Evolutionary conservation across 805 yeast genomes (phyloP).

Genomic region (Candida ficus): DNA sequence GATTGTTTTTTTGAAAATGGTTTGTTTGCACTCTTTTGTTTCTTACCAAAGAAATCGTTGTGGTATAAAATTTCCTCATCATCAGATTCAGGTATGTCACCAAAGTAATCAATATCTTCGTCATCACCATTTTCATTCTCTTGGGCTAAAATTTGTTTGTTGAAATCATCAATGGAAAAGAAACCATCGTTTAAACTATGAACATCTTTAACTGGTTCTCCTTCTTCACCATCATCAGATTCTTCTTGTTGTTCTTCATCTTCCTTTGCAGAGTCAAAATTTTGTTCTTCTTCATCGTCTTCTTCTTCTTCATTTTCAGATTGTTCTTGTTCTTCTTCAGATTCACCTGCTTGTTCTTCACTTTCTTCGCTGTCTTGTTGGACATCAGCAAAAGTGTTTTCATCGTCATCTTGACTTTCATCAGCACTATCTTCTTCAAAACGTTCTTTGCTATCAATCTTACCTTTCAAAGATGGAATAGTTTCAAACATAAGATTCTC

Average conservation of each 20-base stretch:
- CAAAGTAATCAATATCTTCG: conserved; percentile 48
- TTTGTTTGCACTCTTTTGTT: conserved; percentile 3
- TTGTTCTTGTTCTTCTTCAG: conserved; percentile 1
- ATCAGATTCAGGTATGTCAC: conserved; percentile 46
- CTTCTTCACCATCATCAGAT: conserved; percentile 20
- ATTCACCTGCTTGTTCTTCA: not conserved
- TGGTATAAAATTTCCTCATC: conserved; percentile 34
- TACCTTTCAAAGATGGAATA: conserved; percentile 44
- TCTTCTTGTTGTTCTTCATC: conserved; percentile 9
- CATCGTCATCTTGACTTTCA: conserved; percentile 16
- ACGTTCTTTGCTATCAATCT: conserved; percentile 10
- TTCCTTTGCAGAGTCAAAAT: conserved; percentile 4
- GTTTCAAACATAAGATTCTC: conserved; percentile 54
- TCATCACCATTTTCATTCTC: conserved; percentile 42
- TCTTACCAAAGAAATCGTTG: conserved; percentile 56
- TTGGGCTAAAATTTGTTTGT: conserved; percentile 62
- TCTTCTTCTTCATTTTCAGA: conserved; percentile 25
- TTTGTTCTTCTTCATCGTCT: conserved; percentile 10
- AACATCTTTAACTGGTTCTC: conserved; percentile 35
- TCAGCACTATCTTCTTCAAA: conserved; percentile 18
- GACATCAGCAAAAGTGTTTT: conserved; percentile 3
- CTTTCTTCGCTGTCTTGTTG: not conserved
- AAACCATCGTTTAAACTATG: conserved; percentile 78
- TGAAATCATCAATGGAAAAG: conserved; percentile 81
- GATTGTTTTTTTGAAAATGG: not conserved